Evolutionary conservation across 73 alveolate species (phyloP).

Genomic region (Tetrahymena elliotti): DNA sequence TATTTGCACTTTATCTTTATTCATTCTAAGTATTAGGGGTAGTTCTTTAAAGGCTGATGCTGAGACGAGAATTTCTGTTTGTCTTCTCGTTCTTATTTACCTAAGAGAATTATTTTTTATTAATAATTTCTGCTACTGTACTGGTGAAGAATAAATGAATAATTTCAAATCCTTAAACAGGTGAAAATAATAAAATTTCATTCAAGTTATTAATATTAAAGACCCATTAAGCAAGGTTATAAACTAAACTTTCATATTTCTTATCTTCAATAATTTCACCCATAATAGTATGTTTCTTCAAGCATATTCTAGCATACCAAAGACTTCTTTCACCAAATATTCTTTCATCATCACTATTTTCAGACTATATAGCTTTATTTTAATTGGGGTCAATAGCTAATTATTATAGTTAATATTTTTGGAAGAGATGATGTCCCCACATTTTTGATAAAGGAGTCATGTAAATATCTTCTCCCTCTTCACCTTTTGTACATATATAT

Average conservation of each 20-base stretch:
- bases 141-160: not conserved
- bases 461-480: not conserved
- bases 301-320: not conserved
- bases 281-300: not conserved
- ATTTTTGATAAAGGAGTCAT: not conserved
- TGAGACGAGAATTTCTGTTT: not conserved
- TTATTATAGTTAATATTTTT: not conserved
- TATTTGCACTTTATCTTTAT: not conserved
- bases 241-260: not conserved
- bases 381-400: not conserved
- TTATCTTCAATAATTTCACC: not conserved
- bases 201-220: not conserved
- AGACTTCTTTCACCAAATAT: not conserved
- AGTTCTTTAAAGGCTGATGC: not conserved
- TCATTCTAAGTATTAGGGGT: not conserved
- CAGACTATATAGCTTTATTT: not conserved
- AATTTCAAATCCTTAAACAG: not conserved
- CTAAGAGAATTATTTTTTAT: not conserved
- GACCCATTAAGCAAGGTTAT: not conserved
- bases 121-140: not conserved
- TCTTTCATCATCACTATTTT: not conserved
- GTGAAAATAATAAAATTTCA: not conserved
- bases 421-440: not conserved
- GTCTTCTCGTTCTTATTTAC: not conserved
- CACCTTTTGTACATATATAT: not conserved